phyloP scores from a whole-genome alignment of 2,329 filamentous ascomycete genomes.

The Exserohilum turcica region DNA sequence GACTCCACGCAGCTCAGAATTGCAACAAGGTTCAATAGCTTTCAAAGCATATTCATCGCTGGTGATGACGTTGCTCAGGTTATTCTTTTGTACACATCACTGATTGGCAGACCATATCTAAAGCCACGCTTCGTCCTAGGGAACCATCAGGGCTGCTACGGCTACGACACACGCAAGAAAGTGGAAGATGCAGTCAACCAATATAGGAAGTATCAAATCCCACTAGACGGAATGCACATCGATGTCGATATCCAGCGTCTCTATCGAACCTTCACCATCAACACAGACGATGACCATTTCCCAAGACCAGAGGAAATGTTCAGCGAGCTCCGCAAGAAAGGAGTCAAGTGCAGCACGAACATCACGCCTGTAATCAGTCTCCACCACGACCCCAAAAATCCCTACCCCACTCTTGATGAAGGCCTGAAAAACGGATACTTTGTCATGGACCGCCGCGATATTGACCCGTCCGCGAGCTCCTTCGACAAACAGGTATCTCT shows the following conservation, averaged over 20 bases:
- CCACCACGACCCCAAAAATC: not conserved
- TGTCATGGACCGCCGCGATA: not conserved
- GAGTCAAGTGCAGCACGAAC: not conserved
- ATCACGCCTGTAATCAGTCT: not conserved
- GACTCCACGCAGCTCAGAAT: not conserved
- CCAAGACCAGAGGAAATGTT: not conserved
- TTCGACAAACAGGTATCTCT: not conserved
- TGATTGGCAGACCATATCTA: not conserved
- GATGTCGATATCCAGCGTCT: not conserved
- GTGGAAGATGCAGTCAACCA: not conserved
- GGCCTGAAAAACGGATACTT: not conserved
- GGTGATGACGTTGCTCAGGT: not conserved
- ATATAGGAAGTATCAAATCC: not conserved
- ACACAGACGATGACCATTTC: not conserved
- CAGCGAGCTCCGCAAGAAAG: not conserved
- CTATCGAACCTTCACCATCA: not conserved
- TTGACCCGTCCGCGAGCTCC: not conserved
- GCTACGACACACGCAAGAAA: not conserved
- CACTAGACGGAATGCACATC: not conserved
- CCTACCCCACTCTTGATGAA: not conserved
- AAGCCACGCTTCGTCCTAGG: not conserved
- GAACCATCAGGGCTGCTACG: not conserved
- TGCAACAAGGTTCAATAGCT: not conserved
- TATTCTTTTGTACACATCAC: not conserved
- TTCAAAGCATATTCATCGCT: not conserved